These are phyloP conservation scores for Dipodascopsis uninucleata DNA, from an alignment of 805 yeast genomes.

Conservation along the genomic window DNA sequence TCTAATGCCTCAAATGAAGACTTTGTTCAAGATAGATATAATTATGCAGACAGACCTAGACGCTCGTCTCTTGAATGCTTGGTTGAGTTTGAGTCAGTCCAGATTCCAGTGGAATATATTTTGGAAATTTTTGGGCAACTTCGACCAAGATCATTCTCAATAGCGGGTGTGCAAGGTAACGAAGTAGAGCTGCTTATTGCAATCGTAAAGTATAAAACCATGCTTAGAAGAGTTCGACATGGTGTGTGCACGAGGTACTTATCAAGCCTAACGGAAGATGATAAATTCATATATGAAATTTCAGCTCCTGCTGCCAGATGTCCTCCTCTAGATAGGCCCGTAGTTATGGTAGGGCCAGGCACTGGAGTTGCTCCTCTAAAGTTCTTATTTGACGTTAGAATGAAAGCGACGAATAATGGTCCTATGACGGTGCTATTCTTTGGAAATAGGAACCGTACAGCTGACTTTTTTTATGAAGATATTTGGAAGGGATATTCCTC, in stretches of 20 bases:
- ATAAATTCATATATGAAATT: slow-evolving; percentile 48
- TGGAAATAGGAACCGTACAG: slow-evolving; percentile 65
- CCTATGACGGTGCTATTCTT: slow-evolving; percentile 55
- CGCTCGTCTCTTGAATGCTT: slow-evolving; percentile 81
- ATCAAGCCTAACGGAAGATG: slow-evolving; percentile 47
- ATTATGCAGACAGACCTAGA: slow-evolving; percentile 91
- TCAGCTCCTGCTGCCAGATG: slow-evolving; percentile 42
- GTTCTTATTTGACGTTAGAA: slow-evolving; percentile 42
- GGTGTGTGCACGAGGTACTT: slow-evolving; percentile 85
- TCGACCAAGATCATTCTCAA: slow-evolving; percentile 79
- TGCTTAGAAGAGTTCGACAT: slow-evolving; percentile 65
- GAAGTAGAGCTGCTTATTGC: slow-evolving; percentile 71
- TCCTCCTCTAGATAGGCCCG: slow-evolving; percentile 45
- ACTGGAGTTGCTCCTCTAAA: slow-evolving; percentile 96
- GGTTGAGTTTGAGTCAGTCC: slow-evolving; percentile 72
- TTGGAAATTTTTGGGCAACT: slow-evolving; percentile 75
- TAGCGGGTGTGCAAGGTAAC: slow-evolving; percentile 50
- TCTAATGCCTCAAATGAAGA: slow-evolving; percentile 56
- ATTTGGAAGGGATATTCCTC: slow-evolving; percentile 45
- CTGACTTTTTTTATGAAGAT: slow-evolving; percentile 65
- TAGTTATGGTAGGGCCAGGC: slow-evolving; percentile 83
- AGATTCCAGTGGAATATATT: slow-evolving; percentile 69
- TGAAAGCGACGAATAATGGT: slow-evolving; percentile 15
- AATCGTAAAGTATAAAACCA: slow-evolving; percentile 80
- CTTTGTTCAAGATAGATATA: slow-evolving; percentile 68